Evolutionary conservation across 805 yeast genomes (phyloP).

Genomic region (Scheffersomyces lignosus): DNA sequence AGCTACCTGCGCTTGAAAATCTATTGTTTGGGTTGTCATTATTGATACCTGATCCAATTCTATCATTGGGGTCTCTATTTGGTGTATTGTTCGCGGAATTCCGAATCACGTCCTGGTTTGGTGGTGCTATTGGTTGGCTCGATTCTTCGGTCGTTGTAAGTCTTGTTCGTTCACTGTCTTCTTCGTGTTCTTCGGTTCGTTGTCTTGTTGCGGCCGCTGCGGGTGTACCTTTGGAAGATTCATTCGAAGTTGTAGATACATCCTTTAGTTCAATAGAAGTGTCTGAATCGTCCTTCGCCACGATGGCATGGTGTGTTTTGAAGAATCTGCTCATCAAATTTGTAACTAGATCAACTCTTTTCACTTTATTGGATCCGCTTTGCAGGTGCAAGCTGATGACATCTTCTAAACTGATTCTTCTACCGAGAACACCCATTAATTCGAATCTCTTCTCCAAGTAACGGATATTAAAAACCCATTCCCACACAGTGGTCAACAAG

Average conservation of each 20-base stretch:
- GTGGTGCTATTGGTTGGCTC: too few relatives aligned
- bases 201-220: background rate
- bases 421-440: conserved; percentile 59
- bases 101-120: too few relatives aligned
- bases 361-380: conserved; percentile 5
- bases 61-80: conserved; percentile 29
- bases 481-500: conserved; percentile 59
- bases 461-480: conserved; percentile 61
- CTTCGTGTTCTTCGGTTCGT: background rate
- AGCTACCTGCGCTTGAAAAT: conserved; percentile 8
- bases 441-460: conserved; percentile 51
- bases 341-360: background rate
- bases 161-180: background rate
- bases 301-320: background rate
- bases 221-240: background rate
- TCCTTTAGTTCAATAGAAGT: background rate
- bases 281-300: background rate
- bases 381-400: conserved; percentile 13
- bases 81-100: conserved; percentile 10
- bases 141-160: too few relatives aligned
- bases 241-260: background rate
- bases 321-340: background rate
- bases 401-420: conserved; percentile 53
- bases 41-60: too few relatives aligned
- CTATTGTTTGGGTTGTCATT: background rate